Percentiles rank a stretch among this genome's conserved stretches.
Conservation (phyloP, 768 basidiomycete species). For the Tephrocybe sp. region DNA sequence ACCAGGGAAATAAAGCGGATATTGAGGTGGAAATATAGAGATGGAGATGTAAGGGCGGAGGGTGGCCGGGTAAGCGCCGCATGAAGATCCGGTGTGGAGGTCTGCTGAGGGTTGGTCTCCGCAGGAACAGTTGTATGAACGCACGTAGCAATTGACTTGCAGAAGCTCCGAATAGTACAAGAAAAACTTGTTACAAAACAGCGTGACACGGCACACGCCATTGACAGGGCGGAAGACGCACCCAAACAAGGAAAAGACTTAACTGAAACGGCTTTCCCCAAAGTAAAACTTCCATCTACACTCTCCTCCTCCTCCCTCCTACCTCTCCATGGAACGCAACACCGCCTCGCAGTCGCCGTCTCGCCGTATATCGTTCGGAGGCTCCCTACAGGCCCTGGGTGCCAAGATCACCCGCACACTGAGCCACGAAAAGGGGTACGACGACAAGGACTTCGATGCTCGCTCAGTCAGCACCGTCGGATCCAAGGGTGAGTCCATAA, state of each 20-base stretch:
- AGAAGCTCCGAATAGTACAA: neutral
- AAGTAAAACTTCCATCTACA: neutral
- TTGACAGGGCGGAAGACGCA: slow-evolving; percentile 8
- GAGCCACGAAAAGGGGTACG: slow-evolving; percentile 8
- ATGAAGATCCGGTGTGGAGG: neutral
- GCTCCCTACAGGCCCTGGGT: slow-evolving; percentile 9
- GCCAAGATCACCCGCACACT: slow-evolving; percentile 14
- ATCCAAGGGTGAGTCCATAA: slow-evolving; percentile 7
- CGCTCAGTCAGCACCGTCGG: slow-evolving; percentile 6
- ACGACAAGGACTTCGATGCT: slow-evolving; percentile 7
- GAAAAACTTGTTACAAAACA: neutral
- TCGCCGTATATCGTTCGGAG: slow-evolving; percentile 10
- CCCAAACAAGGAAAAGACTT: neutral
- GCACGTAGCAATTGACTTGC: neutral
- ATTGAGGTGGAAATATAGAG: neutral
- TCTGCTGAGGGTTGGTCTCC: neutral
- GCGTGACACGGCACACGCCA: slow-evolving; percentile 5
- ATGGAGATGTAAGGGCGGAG: neutral
- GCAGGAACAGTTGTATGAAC: neutral
- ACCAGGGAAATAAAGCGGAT: neutral
- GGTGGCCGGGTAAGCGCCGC: neutral
- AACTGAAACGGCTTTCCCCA: neutral
- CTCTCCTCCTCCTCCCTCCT: neutral
- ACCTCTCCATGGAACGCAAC: slow-evolving; percentile 4
- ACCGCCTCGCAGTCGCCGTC: slow-evolving; percentile 10